Percentiles rank a stretch among this genome's conserved stretches.
Conservation (phyloP, 2,329 filamentous ascomycete genomes). For the Trichoderma guizhouense region DNA sequence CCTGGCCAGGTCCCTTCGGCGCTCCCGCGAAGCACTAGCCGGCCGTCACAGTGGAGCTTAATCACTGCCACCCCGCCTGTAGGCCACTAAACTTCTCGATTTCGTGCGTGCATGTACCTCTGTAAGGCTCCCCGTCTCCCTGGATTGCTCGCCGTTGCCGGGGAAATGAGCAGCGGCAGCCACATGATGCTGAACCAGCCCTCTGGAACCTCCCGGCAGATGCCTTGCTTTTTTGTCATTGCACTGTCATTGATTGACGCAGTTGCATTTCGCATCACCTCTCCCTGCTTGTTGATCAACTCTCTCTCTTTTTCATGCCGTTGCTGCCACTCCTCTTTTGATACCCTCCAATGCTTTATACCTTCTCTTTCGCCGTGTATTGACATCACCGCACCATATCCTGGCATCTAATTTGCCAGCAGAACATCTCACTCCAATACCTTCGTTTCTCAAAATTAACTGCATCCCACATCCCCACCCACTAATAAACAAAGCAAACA, state of each 20-base stretch:
- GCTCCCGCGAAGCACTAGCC: neutral
- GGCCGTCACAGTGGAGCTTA: neutral
- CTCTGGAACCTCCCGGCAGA: neutral
- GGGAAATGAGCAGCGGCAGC: slow-evolving; percentile 5
- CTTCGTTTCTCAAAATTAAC: neutral
- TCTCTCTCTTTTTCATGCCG: neutral
- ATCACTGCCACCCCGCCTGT: neutral
- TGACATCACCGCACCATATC: neutral
- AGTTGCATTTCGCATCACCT: neutral
- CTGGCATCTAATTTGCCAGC: neutral
- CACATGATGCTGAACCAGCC: neutral
- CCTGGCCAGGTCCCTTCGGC: neutral
- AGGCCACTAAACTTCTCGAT: neutral
- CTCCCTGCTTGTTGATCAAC: neutral
- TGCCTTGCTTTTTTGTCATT: neutral
- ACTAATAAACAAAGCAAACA: neutral
- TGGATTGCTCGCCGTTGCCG: slow-evolving; percentile 8
- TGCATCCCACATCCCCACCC: neutral
- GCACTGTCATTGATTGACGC: neutral
- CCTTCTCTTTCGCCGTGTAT: neutral
- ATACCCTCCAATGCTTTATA: slow-evolving; percentile 1
- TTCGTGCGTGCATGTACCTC: neutral
- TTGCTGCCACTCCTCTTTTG: neutral
- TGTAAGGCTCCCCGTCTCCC: neutral
- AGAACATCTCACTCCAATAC: neutral